Evolutionary conservation across 2,329 filamentous ascomycete genomes (phyloP).

Genomic region (Talaromyces atroroseus): DNA sequence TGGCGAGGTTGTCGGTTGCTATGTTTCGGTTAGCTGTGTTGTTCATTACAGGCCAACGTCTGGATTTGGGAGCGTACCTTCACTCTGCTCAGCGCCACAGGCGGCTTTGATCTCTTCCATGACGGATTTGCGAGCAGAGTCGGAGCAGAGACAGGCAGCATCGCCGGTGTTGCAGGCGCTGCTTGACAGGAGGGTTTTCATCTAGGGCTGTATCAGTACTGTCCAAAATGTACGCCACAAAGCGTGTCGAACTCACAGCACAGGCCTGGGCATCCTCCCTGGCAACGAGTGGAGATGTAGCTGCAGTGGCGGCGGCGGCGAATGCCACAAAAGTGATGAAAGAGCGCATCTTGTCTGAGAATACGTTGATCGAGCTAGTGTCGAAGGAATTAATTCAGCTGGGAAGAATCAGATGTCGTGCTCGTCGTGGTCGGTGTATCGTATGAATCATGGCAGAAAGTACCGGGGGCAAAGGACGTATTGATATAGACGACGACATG

Average conservation of each 20-base stretch:
- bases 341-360: constrained; percentile 5
- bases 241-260: constrained; percentile 1
- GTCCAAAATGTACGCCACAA: not conserved
- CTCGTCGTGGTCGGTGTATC: not conserved
- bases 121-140: constrained; percentile 5
- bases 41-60: too few species aligned
- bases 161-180: constrained; percentile 13
- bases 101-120: constrained; percentile 11
- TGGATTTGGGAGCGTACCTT: not conserved
- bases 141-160: constrained; percentile 13
- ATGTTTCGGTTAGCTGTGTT: not conserved
- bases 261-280: constrained; percentile 7
- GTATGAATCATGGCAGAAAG: not conserved
- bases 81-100: constrained; percentile 9
- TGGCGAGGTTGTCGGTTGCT: constrained; percentile 7
- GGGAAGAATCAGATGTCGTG: not conserved
- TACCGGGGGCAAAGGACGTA: not conserved
- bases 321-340: constrained; percentile 10
- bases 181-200: constrained; percentile 11
- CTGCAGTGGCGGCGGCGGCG: constrained; percentile 8
- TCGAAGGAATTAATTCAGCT: not conserved
- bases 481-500: constrained; percentile 1
- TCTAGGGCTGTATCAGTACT: not conserved
- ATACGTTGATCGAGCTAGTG: not conserved
- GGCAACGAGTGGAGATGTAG: constrained; percentile 1